Evolutionary conservation across 1,139 yeast genomes (phyloP).

Genomic region (Saccharomycopsis hybrid): DNA sequence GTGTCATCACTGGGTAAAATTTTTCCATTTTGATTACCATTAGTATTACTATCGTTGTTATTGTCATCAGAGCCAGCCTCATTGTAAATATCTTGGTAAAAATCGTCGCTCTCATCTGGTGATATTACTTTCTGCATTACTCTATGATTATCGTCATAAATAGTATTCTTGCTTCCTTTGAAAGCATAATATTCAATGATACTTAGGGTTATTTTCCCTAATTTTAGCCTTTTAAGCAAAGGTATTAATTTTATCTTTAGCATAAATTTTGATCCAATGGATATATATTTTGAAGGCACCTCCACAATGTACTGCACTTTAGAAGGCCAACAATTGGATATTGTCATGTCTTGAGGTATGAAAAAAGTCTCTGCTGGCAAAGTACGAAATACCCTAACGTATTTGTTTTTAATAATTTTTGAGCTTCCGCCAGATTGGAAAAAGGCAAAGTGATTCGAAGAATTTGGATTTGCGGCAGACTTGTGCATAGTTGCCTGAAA

Average conservation of each 20-base stretch:
- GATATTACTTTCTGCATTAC: slow-evolving; percentile 35
- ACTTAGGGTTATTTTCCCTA: slow-evolving; percentile 42
- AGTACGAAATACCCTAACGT: slow-evolving; percentile 47
- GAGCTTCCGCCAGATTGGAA: slow-evolving; percentile 20
- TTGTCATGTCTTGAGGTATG: slow-evolving; percentile 48
- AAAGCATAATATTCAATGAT: slow-evolving; percentile 47
- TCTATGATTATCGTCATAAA: slow-evolving; percentile 36
- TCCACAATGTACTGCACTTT: slow-evolving; percentile 58
- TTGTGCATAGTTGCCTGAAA: slow-evolving; percentile 40
- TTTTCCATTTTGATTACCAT: too few relatives aligned
- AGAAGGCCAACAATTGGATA: slow-evolving; percentile 58
- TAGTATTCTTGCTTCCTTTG: slow-evolving; percentile 33
- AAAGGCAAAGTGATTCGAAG: slow-evolving; percentile 20
- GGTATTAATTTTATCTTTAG: slow-evolving; percentile 52
- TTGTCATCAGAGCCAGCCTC: slow-evolving; percentile 26
- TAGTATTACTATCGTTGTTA: neutral
- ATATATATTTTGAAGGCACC: slow-evolving; percentile 50
- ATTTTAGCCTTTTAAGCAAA: slow-evolving; percentile 46
- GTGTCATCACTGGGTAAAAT: neutral
- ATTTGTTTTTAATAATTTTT: slow-evolving; percentile 30
- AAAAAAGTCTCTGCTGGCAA: slow-evolving; percentile 45
- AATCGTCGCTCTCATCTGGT: slow-evolving; percentile 31
- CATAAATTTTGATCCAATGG: slow-evolving; percentile 52
- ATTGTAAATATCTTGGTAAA: neutral
- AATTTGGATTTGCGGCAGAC: neutral